Conservation (phyloP, 2,329 filamentous ascomycete genomes). For the Ophiostoma ulmi region DNA sequence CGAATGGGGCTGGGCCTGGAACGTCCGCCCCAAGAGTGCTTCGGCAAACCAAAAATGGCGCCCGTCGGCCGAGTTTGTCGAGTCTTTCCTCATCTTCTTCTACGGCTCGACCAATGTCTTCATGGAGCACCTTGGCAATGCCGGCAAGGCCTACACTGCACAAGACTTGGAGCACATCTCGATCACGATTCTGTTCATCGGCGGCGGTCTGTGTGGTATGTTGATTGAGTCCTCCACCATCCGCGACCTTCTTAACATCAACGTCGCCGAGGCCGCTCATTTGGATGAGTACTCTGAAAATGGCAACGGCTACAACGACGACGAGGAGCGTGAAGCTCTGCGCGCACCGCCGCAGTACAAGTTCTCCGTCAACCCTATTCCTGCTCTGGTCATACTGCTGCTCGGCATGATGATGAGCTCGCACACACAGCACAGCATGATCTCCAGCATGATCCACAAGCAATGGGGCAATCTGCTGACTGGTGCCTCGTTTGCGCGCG, state of each 20-base stretch:
- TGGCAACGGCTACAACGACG: conserved; percentile 31
- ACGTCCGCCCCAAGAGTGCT: conserved; percentile 59
- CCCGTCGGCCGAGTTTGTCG: conserved; percentile 80
- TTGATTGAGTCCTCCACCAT: conserved; percentile 71
- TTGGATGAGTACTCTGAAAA: conserved; percentile 30
- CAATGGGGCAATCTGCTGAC: conserved; percentile 87
- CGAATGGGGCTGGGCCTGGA: conserved; percentile 94
- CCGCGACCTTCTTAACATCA: conserved; percentile 60
- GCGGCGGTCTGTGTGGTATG: conserved; percentile 83
- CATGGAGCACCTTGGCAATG: conserved; percentile 75
- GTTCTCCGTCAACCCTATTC: conserved; percentile 82
- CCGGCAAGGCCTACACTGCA: conserved; percentile 64
- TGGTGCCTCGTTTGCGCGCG: conserved; percentile 72
- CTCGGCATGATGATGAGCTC: conserved; percentile 93
- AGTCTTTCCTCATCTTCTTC: conserved; percentile 83
- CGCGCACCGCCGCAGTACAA: conserved; percentile 61
- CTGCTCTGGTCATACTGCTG: conserved; percentile 77
- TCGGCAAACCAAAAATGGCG: conserved; percentile 52
- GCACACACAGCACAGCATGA: conserved; percentile 77
- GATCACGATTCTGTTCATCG: conserved; percentile 90
- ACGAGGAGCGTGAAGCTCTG: conserved; percentile 48
- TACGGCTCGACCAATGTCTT: conserved; percentile 91
- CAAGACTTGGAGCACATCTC: conserved; percentile 87
- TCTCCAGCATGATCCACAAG: conserved; percentile 85
- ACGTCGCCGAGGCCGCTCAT: conserved; percentile 38